phyloP scores from a whole-genome alignment of 257 asterid genomes.

The Orobanche coerulescens region DNA sequence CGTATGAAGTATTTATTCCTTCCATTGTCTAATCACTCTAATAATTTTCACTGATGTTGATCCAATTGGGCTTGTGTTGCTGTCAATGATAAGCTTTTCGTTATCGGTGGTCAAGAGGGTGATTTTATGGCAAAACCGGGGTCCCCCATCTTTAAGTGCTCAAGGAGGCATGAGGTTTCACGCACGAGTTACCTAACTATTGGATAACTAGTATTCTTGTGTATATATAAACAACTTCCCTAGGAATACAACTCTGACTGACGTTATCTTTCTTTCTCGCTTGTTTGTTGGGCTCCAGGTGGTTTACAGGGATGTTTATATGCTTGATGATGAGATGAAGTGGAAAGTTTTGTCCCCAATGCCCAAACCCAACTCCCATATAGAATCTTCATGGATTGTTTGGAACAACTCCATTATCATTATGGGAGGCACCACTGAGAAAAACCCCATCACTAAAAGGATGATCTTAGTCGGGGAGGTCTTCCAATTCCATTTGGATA shows the following conservation, averaged over 20 bases:
- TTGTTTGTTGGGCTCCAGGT: slow-evolving; percentile 31
- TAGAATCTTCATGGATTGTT: slow-evolving; percentile 59
- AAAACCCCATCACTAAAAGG: slow-evolving; percentile 61
- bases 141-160: slow-evolving; percentile 73
- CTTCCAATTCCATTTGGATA: slow-evolving; percentile 44
- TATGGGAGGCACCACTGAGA: slow-evolving; percentile 71
- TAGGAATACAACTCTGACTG: not conserved
- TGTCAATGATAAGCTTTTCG: slow-evolving; percentile 49
- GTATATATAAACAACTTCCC: not conserved
- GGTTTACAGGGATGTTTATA: slow-evolving; percentile 67
- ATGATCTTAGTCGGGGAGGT: slow-evolving; percentile 75
- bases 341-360: slow-evolving; percentile 51
- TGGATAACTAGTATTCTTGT: not conserved
- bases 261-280: not conserved
- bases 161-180: slow-evolving; percentile 59
- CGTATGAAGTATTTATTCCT: too few relatives aligned
- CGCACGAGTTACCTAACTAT: not conserved
- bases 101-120: slow-evolving; percentile 85
- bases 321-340: slow-evolving; percentile 50
- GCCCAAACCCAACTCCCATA: slow-evolving; percentile 72
- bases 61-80: slow-evolving; percentile 51
- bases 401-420: slow-evolving; percentile 50
- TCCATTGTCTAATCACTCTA: not conserved
- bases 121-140: slow-evolving; percentile 80
- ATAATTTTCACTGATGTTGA: not conserved